Evolutionary conservation across 768 basidiomycete species (phyloP).

Genomic region (Naganishia onofrii): DNA sequence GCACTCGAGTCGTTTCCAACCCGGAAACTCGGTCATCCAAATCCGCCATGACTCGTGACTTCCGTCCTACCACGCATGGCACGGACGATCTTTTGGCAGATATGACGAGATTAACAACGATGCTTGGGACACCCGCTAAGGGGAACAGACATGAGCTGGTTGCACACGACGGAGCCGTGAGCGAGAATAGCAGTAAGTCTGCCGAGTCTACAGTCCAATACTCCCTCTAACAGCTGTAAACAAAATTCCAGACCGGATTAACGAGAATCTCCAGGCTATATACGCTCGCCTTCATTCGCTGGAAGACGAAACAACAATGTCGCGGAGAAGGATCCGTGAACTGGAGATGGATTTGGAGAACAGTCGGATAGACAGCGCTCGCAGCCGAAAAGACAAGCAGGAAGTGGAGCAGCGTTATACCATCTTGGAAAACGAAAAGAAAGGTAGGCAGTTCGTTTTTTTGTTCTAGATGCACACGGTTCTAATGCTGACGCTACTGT

Average conservation of each 20-base stretch:
- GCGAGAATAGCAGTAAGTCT: constrained; percentile 41
- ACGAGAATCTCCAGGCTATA: constrained; percentile 10
- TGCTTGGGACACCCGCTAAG: constrained; percentile 50
- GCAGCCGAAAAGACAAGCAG: not conserved
- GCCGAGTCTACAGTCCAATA: not conserved
- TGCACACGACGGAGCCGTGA: constrained; percentile 43
- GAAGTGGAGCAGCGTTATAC: constrained; percentile 6
- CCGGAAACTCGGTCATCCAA: constrained; percentile 6
- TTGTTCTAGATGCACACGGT: too few species aligned
- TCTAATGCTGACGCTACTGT: not conserved
- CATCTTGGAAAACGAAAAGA: constrained; percentile 21
- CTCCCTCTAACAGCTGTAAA: constrained; percentile 48
- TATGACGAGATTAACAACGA: constrained; percentile 46
- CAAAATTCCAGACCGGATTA: constrained; percentile 32
- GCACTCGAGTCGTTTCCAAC: constrained; percentile 7
- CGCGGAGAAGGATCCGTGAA: constrained; percentile 76
- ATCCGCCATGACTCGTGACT: constrained; percentile 1
- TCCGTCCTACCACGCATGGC: not conserved
- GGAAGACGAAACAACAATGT: constrained; percentile 77
- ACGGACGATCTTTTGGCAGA: constrained; percentile 33
- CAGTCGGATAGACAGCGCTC: not conserved
- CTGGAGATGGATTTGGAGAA: constrained; percentile 77
- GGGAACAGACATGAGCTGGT: constrained; percentile 38
- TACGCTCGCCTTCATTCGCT: constrained; percentile 49
- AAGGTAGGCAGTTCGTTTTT: not conserved